Conservation (phyloP, 352 stramenopile genomes). For the Pythium plurisporium region DNA sequence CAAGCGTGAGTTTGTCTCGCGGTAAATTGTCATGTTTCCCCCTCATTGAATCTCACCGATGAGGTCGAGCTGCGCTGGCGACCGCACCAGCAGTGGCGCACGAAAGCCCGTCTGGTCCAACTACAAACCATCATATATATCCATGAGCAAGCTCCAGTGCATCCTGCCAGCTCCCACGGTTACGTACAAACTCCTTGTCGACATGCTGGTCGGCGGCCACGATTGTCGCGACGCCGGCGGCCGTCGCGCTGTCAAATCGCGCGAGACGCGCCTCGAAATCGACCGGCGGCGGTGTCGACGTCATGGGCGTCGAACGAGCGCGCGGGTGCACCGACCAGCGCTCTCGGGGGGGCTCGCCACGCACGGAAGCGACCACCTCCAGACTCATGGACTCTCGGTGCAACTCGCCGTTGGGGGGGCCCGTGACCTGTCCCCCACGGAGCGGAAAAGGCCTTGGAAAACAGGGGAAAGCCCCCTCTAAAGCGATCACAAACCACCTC, state of each 20-base stretch:
- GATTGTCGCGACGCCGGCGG: slow-evolving; percentile 4
- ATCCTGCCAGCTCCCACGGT: background rate
- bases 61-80: slow-evolving; percentile 24
- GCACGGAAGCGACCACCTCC: background rate
- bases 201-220: slow-evolving; percentile 1
- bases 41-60: slow-evolving; percentile 16
- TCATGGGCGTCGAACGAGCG: background rate
- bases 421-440: too few relatives aligned
- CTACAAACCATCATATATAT: slow-evolving; percentile 5
- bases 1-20: background rate
- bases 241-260: slow-evolving; percentile 11
- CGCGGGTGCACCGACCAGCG: background rate
- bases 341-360: background rate
- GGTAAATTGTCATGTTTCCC: background rate
- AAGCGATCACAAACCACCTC: slow-evolving; percentile 17
- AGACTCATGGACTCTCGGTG: slow-evolving; percentile 11
- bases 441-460: too few relatives aligned
- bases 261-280: background rate
- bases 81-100: slow-evolving; percentile 19
- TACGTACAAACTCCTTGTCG: slow-evolving; percentile 22
- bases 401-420: background rate
- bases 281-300: background rate
- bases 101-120: slow-evolving; percentile 26
- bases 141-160: background rate
- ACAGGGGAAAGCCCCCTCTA: slow-evolving; percentile 17